Conservation (phyloP, 164 flowering plant species). For the Litsea cubeba region DNA sequence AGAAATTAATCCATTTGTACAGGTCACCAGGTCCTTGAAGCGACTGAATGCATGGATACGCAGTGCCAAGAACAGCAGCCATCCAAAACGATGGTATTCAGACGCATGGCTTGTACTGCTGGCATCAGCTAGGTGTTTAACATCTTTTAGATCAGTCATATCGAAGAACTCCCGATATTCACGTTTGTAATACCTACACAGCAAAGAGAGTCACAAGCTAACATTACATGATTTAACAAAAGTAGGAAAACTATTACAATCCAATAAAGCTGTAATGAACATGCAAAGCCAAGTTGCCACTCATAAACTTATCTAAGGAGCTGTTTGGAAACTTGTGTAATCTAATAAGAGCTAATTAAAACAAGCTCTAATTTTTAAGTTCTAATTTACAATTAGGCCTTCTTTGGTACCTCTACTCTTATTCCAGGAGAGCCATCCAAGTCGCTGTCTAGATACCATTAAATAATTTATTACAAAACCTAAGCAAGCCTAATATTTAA, state of each 20-base stretch:
- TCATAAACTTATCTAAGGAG: background rate
- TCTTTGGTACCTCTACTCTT: too few relatives aligned
- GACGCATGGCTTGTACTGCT: conserved; percentile 29
- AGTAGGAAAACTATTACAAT: background rate
- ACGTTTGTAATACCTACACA: conserved; percentile 70
- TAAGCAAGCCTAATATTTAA: too few relatives aligned
- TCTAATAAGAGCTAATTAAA: too few relatives aligned
- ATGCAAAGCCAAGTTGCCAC: background rate
- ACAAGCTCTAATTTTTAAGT: too few relatives aligned
- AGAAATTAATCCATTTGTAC: conserved; percentile 83
- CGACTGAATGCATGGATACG: conserved; percentile 84
- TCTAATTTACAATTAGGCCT: too few relatives aligned
- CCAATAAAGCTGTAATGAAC: background rate
- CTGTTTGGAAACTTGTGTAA: too few relatives aligned
- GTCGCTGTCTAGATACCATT: too few relatives aligned
- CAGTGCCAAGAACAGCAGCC: conserved; percentile 91
- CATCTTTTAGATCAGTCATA: conserved; percentile 33
- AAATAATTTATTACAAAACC: too few relatives aligned
- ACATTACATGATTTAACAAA: conserved; percentile 1
- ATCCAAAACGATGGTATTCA: conserved; percentile 84
- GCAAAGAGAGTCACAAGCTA: conserved; percentile 4
- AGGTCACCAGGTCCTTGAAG: conserved; percentile 86
- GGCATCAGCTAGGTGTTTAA: conserved; percentile 24
- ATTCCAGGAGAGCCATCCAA: too few relatives aligned
- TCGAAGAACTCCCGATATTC: conserved; percentile 60